Evolutionary conservation across 116 monocot genomes (phyloP).

Genomic region (Papilionanthe hybrid): DNA sequence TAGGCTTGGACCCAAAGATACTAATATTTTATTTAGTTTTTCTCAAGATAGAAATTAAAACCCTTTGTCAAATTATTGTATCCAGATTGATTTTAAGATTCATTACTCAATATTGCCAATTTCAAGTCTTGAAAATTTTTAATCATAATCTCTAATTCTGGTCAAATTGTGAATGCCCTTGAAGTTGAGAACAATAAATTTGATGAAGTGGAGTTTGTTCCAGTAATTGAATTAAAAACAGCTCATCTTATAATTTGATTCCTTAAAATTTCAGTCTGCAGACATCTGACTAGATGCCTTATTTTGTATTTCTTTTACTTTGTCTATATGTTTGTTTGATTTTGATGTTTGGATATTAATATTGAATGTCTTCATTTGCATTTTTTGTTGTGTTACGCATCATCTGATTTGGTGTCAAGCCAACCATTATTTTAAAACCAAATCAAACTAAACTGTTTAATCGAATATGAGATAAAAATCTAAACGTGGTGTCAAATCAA

Average conservation of each 20-base stretch:
- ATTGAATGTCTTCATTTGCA: not conserved
- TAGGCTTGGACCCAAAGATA: too few species aligned
- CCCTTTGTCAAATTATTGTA: too few species aligned
- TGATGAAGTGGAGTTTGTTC: not conserved
- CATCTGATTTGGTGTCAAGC: not conserved
- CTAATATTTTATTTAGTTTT: not conserved
- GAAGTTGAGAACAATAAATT: not conserved
- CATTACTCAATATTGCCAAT: not conserved
- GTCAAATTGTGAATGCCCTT: not conserved
- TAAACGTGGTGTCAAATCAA: too few species aligned
- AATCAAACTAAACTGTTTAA: too few species aligned
- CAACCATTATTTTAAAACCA: too few species aligned
- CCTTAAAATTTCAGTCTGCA: not conserved
- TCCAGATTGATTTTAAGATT: not conserved
- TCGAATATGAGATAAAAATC: too few species aligned
- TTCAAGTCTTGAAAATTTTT: not conserved
- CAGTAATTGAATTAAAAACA: not conserved
- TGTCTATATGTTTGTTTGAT: constrained; percentile 1
- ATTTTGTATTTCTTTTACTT: not conserved
- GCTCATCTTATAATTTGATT: not conserved
- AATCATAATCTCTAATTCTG: not conserved
- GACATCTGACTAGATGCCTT: not conserved
- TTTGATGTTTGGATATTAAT: not conserved
- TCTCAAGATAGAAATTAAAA: not conserved
- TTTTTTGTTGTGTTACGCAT: not conserved